A percentile compares a stretch with the other conserved stretches of the same genome.
These are phyloP conservation scores for Ilex aquifolium DNA, from an alignment of 257 asterid genomes.

Conservation along the genomic window DNA sequence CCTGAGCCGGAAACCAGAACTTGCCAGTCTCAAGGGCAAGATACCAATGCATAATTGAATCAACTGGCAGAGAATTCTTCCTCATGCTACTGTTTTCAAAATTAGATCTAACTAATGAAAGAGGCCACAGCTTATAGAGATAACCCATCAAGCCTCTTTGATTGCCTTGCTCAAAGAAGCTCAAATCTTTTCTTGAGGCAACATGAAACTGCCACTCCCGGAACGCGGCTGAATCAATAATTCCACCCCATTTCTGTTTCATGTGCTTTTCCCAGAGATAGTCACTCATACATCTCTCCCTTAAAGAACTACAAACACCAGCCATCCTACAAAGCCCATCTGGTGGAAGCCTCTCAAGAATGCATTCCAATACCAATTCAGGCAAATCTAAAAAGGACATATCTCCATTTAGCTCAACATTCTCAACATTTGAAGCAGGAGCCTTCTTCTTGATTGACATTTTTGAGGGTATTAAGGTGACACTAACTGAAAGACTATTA, in stretches of 20 bases:
- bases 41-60: slow-evolving; percentile 65
- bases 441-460: slow-evolving; percentile 33
- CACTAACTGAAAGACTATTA: slow-evolving; percentile 17
- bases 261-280: slow-evolving; percentile 64
- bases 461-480: slow-evolving; percentile 13
- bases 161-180: slow-evolving; percentile 40
- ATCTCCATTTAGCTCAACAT: slow-evolving; percentile 19
- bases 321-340: slow-evolving; percentile 70
- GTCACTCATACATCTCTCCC: slow-evolving; percentile 55
- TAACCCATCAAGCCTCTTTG: slow-evolving; percentile 31
- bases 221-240: slow-evolving; percentile 49
- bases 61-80: slow-evolving; percentile 32
- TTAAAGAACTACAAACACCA: slow-evolving; percentile 46
- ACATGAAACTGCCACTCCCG: slow-evolving; percentile 49
- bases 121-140: slow-evolving; percentile 43
- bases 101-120: slow-evolving; percentile 39
- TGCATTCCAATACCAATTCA: slow-evolving; percentile 69
- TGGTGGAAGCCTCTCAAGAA: slow-evolving; percentile 76
- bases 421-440: slow-evolving; percentile 20
- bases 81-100: slow-evolving; percentile 12
- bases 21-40: slow-evolving; percentile 76
- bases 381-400: slow-evolving; percentile 66
- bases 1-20: slow-evolving; percentile 90
- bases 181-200: slow-evolving; percentile 43
- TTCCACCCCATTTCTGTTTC: slow-evolving; percentile 61